These are phyloP conservation scores for Exophiala oligosperma DNA, from an alignment of 2,329 filamentous ascomycete genomes.

Conservation along the genomic window DNA sequence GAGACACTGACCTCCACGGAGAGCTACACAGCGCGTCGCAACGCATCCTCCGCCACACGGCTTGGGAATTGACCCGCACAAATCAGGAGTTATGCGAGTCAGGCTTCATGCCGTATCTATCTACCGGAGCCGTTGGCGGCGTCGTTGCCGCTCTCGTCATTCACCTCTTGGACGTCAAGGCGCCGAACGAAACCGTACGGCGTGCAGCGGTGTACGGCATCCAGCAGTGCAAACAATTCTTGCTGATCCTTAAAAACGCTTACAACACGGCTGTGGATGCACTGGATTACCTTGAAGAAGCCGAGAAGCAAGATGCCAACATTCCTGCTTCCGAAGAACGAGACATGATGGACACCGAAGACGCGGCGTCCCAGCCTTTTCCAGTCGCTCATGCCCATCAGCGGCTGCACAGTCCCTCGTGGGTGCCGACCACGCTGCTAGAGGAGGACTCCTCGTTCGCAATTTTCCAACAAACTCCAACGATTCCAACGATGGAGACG, in stretches of 20 bases:
- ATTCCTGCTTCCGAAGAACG: not conserved
- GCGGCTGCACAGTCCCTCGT: not conserved
- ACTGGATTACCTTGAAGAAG: conserved; percentile 5
- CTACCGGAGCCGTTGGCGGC: not conserved
- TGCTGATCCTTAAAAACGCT: conserved; percentile 1
- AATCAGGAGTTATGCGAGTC: conserved; percentile 2
- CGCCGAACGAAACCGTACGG: not conserved
- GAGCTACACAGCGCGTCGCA: not conserved
- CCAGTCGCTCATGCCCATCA: not conserved
- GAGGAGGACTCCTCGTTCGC: not conserved
- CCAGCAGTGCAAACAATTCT: conserved; percentile 4
- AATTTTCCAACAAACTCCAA: not conserved
- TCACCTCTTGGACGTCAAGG: conserved; percentile 5
- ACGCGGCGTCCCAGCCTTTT: not conserved
- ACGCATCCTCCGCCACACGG: conserved; percentile 1
- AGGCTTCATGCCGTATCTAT: not conserved
- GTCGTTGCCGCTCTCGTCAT: conserved; percentile 4
- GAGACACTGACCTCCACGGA: not conserved
- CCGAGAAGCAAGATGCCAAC: not conserved
- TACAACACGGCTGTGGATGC: conserved; percentile 1
- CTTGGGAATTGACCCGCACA: conserved; percentile 4
- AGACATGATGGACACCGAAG: not conserved
- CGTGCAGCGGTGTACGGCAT: conserved; percentile 1
- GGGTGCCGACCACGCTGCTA: not conserved
- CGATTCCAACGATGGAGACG: not conserved